Conservation (phyloP, 2,329 filamentous ascomycete genomes). For the Fusarium sp. region DNA sequence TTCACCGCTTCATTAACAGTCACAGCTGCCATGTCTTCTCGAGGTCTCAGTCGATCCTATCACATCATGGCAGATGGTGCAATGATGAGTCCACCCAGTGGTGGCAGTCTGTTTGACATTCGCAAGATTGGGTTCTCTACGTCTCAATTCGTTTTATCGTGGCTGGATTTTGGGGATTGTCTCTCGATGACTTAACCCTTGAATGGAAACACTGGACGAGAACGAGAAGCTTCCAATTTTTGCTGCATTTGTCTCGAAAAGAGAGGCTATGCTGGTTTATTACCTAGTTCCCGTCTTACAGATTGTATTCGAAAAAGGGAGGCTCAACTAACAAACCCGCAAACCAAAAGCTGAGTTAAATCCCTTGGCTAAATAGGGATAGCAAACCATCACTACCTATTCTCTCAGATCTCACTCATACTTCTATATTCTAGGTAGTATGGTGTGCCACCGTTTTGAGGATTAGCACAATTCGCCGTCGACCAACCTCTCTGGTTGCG, state of each 20-base stretch:
- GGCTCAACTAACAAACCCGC: neutral
- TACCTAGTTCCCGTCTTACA: neutral
- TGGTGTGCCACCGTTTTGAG: neutral
- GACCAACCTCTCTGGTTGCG: neutral
- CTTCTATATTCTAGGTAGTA: neutral
- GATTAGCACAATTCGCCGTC: slow-evolving; percentile 17
- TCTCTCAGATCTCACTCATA: neutral
- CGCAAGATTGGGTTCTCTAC: neutral
- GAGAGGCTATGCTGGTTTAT: neutral
- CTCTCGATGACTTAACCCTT: neutral
- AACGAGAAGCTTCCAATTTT: neutral
- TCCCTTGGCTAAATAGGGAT: neutral
- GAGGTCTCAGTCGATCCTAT: neutral
- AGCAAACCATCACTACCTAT: neutral
- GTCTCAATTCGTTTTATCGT: neutral
- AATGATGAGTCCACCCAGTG: neutral
- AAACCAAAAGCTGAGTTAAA: neutral
- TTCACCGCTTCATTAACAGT: slow-evolving; percentile 15
- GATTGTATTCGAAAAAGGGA: neutral
- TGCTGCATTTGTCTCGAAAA: neutral
- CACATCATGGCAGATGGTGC: neutral
- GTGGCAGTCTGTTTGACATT: neutral
- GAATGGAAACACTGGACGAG: neutral
- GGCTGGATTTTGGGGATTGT: neutral
- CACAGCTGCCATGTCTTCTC: neutral